phyloP scores from a whole-genome alignment of 441 rosid genomes.

The Populus hybrid region DNA sequence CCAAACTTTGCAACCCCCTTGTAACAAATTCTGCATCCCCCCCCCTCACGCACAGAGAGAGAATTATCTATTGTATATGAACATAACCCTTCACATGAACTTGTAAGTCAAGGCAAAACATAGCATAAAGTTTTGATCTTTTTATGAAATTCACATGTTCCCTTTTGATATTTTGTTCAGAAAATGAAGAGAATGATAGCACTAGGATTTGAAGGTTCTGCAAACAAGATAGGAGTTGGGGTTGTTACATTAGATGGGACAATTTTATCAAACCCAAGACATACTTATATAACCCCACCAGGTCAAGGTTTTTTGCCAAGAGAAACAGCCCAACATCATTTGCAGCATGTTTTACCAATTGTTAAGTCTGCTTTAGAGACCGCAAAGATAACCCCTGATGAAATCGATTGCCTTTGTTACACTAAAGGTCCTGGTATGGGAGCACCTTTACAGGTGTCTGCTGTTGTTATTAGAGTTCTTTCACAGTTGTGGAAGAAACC shows the following conservation, averaged over 20 bases:
- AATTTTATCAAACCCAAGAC: constrained; percentile 86
- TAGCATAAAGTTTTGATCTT: not conserved
- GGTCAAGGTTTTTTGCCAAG: constrained; percentile 97
- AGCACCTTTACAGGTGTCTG: constrained; percentile 83
- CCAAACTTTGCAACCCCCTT: not conserved
- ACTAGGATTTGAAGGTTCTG: constrained; percentile 88
- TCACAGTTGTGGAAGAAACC: constrained; percentile 90
- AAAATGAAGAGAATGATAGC: constrained; percentile 75
- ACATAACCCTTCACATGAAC: not conserved
- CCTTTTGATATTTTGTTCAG: not conserved
- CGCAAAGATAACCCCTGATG: constrained; percentile 58
- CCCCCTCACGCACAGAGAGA: not conserved
- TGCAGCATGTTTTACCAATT: constrained; percentile 70
- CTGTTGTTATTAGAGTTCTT: constrained; percentile 69
- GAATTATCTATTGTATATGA: not conserved
- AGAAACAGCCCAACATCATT: constrained; percentile 93
- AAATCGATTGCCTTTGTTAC: constrained; percentile 85
- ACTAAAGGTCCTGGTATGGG: constrained; percentile 99
- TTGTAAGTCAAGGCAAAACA: not conserved
- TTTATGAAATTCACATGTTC: not conserved
- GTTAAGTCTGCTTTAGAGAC: constrained; percentile 62
- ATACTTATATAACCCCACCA: constrained; percentile 92
- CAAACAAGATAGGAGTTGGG: constrained; percentile 92
- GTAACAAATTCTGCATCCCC: not conserved
- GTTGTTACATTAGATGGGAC: constrained; percentile 81